phyloP scores from a whole-genome alignment of 495 filamentous ascomycete genomes.

The Hyaloscypha finlandica region DNA sequence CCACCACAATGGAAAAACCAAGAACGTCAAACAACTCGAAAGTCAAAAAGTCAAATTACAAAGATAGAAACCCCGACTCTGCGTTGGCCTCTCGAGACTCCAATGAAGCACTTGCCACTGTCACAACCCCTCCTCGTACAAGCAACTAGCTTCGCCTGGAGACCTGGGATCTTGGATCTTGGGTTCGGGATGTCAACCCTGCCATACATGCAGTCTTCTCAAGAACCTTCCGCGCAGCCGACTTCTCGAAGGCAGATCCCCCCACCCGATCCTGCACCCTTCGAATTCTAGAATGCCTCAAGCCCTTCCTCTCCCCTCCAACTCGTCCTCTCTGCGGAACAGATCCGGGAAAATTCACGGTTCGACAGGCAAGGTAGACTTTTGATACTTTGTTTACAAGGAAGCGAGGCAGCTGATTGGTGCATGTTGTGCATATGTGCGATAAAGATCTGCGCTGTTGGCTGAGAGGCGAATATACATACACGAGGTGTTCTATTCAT shows the following conservation, averaged over 20 bases:
- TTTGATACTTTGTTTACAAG: neutral
- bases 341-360: neutral
- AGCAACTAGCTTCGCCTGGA: neutral
- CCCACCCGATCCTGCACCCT: neutral
- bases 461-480: neutral
- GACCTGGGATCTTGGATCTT: neutral
- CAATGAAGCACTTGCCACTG: neutral
- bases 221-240: too few relatives aligned
- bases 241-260: neutral
- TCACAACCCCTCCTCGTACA: neutral
- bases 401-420: neutral
- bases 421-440: neutral
- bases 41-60: neutral
- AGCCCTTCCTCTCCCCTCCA: neutral
- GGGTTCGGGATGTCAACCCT: neutral
- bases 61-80: neutral
- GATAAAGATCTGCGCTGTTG: neutral
- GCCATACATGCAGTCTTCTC: neutral
- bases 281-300: neutral
- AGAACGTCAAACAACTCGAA: too few relatives aligned
- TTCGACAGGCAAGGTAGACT: neutral
- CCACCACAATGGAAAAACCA: too few relatives aligned
- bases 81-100: neutral
- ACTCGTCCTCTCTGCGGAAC: neutral
- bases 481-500: constrained; percentile 1